Evolutionary conservation across 2,329 filamentous ascomycete species (phyloP).

Genomic region (Ophiosphaerella herpotricha): DNA sequence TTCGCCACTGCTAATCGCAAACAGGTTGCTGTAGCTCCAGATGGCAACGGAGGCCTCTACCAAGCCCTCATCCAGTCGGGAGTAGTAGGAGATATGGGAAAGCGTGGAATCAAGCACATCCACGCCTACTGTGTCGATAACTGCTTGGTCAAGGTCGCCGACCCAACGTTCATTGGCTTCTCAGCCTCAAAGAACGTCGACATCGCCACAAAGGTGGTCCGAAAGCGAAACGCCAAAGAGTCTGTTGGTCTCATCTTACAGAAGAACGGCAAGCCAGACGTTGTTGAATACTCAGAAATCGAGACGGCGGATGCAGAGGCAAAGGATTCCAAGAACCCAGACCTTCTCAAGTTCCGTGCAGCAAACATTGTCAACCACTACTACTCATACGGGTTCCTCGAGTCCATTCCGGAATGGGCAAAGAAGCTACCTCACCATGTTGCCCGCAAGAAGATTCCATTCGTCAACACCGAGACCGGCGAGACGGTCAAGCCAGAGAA

Average conservation of each 20-base stretch:
- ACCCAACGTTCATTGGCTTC: conserved; percentile 95
- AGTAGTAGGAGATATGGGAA: conserved; percentile 84
- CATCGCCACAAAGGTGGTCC: conserved; percentile 98
- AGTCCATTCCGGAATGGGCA: conserved; percentile 85
- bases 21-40: conserved; percentile 85
- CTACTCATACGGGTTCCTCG: conserved; percentile 92
- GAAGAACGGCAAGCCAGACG: conserved; percentile 95
- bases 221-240: conserved; percentile 95
- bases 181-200: conserved; percentile 85
- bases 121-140: conserved; percentile 99
- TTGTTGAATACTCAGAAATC: conserved; percentile 99
- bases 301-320: conserved; percentile 87
- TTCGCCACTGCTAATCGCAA: conserved; percentile 15
- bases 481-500: conserved; percentile 87
- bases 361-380: conserved; percentile 99
- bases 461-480: conserved; percentile 74
- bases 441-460: conserved; percentile 97
- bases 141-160: conserved; percentile 98
- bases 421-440: conserved; percentile 92
- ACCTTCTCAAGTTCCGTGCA: conserved; percentile 90
- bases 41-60: conserved; percentile 97
- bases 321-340: conserved; percentile 77
- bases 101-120: conserved; percentile 89
- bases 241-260: conserved; percentile 91
- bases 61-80: conserved; percentile 81